phyloP scores from a whole-genome alignment of 257 asterid genomes.

The Prunella vulgaris region DNA sequence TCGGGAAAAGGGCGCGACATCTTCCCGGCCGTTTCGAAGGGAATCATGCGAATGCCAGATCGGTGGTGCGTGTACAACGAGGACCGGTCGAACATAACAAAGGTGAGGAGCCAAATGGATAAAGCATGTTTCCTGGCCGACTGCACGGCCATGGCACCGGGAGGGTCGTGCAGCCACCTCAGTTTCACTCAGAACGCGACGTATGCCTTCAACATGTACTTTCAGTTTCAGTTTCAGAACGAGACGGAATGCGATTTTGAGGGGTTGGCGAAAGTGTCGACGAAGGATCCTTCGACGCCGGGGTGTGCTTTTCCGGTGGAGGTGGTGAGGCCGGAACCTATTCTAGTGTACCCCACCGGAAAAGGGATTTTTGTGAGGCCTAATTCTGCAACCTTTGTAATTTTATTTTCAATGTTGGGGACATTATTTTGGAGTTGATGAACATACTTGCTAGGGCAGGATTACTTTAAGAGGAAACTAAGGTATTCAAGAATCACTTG shows the following conservation, averaged over 20 bases:
- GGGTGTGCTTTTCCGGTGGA: slow-evolving; percentile 40
- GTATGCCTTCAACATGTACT: slow-evolving; percentile 35
- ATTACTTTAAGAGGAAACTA: background rate
- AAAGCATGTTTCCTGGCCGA: slow-evolving; percentile 17
- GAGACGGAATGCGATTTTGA: slow-evolving; percentile 18
- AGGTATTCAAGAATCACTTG: background rate
- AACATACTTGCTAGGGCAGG: background rate
- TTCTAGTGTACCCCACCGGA: background rate
- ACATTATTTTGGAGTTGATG: slow-evolving; percentile 13
- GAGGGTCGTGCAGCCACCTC: slow-evolving; percentile 31
- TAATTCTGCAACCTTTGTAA: background rate
- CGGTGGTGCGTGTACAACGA: slow-evolving; percentile 39
- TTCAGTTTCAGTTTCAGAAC: slow-evolving; percentile 20
- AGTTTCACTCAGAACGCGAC: slow-evolving; percentile 2
- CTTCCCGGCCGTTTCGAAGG: slow-evolving; percentile 25
- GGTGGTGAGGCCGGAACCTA: slow-evolving; percentile 15
- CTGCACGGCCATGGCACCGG: slow-evolving; percentile 25
- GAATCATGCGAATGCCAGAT: slow-evolving; percentile 36
- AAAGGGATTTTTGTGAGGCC: background rate
- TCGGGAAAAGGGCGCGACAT: slow-evolving; percentile 38
- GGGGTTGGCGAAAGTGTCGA: slow-evolving; percentile 22
- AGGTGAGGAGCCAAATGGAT: background rate
- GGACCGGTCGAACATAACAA: background rate
- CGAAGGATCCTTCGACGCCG: slow-evolving; percentile 22
- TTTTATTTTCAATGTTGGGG: slow-evolving; percentile 12